A percentile compares a stretch with the other conserved stretches of the same genome.
Evolutionary conservation across 1,284 basidiomycete genomes (phyloP).

Genomic region (Heterobasidion irregulare): DNA sequence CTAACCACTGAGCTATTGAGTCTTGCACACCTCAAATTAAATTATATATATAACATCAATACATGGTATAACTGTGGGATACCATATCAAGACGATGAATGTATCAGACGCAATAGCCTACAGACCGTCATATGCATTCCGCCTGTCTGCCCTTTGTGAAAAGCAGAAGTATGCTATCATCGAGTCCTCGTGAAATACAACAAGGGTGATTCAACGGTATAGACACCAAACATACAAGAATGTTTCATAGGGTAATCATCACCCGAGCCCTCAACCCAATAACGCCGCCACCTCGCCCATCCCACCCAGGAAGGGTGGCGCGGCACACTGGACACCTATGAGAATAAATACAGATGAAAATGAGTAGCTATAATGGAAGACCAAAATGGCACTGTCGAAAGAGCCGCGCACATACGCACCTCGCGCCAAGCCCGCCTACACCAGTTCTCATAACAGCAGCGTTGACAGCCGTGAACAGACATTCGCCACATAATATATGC

Average conservation of each 20-base stretch:
- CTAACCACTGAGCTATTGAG: conserved; percentile 1
- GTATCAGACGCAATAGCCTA: too few species aligned
- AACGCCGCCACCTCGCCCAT: conserved; percentile 31
- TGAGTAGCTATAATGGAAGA: not conserved
- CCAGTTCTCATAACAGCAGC: conserved; percentile 46
- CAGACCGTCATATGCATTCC: too few species aligned
- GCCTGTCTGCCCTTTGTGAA: too few species aligned
- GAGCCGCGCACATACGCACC: conserved; percentile 22
- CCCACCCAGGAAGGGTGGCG: conserved; percentile 29
- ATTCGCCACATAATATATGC: conserved; percentile 68
- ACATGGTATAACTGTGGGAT: not conserved
- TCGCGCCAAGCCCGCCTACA: conserved; percentile 31
- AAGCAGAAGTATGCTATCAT: too few species aligned
- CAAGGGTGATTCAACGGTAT: too few species aligned
- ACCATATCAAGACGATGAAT: too few species aligned
- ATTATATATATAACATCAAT: not conserved
- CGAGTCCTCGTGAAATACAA: too few species aligned
- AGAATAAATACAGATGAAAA: not conserved
- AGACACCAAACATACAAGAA: too few species aligned
- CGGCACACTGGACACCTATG: conserved; percentile 32
- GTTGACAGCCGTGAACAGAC: conserved; percentile 67
- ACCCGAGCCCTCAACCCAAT: conserved; percentile 27
- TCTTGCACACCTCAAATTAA: not conserved
- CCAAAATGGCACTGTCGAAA: not conserved
- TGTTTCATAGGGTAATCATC: conserved; percentile 17